Percentiles rank a stretch among this genome's conserved stretches.
phyloP scores from a whole-genome alignment of 2,329 filamentous ascomycete species.

The Fusarium liriodendri region DNA sequence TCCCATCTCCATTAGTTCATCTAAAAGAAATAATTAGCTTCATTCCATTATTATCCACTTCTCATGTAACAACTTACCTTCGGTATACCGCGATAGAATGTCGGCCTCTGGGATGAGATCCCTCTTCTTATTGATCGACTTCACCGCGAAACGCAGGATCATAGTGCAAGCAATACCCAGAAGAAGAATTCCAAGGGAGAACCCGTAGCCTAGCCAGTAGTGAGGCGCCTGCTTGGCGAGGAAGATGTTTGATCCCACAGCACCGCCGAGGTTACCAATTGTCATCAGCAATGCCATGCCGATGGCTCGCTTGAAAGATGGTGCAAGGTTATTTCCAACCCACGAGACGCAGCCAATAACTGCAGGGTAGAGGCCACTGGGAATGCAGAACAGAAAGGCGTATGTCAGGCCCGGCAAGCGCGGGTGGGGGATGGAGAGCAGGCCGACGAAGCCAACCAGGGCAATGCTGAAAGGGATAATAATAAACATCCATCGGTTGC shows the following conservation, averaged over 20 bases:
- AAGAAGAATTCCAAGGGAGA: not conserved
- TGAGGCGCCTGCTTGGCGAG: conserved; percentile 1
- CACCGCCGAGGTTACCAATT: not conserved
- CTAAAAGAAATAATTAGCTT: not conserved
- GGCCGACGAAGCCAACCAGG: not conserved
- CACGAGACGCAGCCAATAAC: not conserved
- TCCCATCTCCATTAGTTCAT: not conserved
- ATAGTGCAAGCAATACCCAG: not conserved
- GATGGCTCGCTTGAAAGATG: not conserved
- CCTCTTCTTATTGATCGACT: not conserved
- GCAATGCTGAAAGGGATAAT: not conserved
- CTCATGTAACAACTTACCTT: not conserved
- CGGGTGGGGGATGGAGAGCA: not conserved
- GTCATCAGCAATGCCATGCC: not conserved
- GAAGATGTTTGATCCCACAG: conserved; percentile 1
- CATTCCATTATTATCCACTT: not conserved
- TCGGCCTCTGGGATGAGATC: not conserved
- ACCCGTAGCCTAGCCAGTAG: not conserved
- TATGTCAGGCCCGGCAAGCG: not conserved
- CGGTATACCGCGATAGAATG: not conserved
- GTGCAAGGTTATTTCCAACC: not conserved
- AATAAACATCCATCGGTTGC: not conserved
- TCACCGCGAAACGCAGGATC: not conserved
- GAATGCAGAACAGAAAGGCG: not conserved
- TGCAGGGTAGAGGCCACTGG: not conserved